A percentile compares a stretch with the other conserved stretches of the same genome.
Conservation (phyloP, 1,284 basidiomycete genomes). For the Puccinia novopanici region DNA sequence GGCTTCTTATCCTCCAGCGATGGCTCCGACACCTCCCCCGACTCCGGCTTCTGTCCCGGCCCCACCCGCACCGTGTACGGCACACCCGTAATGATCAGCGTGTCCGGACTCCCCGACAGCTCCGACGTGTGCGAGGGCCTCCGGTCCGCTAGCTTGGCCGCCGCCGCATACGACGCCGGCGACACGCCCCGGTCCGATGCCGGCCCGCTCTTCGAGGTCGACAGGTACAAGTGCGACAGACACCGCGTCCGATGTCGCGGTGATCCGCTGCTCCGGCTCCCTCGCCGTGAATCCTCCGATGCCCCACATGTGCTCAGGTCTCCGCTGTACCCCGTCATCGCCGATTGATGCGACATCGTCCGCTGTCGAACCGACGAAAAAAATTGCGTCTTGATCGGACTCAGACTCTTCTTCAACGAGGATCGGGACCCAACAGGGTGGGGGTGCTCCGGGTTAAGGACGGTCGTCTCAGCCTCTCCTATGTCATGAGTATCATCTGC, state of each 20-base stretch:
- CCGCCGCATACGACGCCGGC: not conserved
- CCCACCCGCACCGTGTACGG: too few species aligned
- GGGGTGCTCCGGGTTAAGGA: too few species aligned
- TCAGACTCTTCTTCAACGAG: not conserved
- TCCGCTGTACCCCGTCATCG: not conserved
- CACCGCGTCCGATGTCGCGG: conserved; percentile 9
- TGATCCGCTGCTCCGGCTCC: too few species aligned
- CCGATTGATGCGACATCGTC: not conserved
- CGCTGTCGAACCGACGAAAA: not conserved
- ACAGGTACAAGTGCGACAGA: not conserved
- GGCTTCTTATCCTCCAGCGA: too few species aligned
- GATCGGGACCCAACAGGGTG: too few species aligned
- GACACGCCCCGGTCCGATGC: not conserved
- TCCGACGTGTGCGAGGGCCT: not conserved
- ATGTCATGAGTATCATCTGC: not conserved
- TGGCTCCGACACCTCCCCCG: too few species aligned
- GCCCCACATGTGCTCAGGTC: not conserved
- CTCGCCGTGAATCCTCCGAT: too few species aligned
- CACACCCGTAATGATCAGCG: not conserved
- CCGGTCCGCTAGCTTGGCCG: not conserved
- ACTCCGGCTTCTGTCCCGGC: too few species aligned
- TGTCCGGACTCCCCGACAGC: not conserved
- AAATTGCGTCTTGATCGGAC: not conserved
- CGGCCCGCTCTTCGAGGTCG: not conserved
- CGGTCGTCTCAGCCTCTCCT: not conserved